Base-by-base conservation (phyloP, 2,329 filamentous ascomycete genomes). In the Fusarium secorum region DNA sequence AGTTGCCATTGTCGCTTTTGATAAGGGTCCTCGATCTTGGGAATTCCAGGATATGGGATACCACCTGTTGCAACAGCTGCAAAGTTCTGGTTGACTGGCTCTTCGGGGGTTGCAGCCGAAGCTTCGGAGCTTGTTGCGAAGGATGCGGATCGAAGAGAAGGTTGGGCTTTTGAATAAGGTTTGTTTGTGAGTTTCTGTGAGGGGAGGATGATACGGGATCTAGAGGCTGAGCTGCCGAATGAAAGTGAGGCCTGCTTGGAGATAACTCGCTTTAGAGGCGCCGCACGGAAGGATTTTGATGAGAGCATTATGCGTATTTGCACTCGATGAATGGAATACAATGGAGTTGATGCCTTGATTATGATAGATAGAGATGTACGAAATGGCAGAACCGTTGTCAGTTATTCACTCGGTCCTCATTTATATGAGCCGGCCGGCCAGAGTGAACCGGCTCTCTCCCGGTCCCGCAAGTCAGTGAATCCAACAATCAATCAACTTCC, bases 21-120 rank as follows among this genome's bases (percentile, higher is more conserved):
- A 38, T 79, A 86, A 86, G 63, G 84, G 28, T 84, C 82, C 7
- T 83, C 78, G 74, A 89, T 89, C 41, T 81, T 82, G 5, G 89
- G 89, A 24, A 91, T 88, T 13, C 87, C 85, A 15, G 83, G 80
- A 30, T 87, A 75, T 1, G 71, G 69, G 17, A 77, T 78, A 20
- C 78, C 78, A 1, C 78, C 77, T 4, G 77, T 78, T 32, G 73
- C 70, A 46, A 76, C 70, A 30, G 74, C 74, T 4, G 74, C 73
- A 54, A 76, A 74, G 70, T 74, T 73, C 30, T 70, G 51, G 55
- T 75, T 76, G 26, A 62, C 64, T 11, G 64, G 59, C 38, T 65
- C 65, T 3, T 45, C 18, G 9, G 51, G 28, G 14, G 48, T 36
- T 38, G 22, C 5, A 26, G 22, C 48, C 18, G 32, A 38, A n/a